Conservation (phyloP, 768 basidiomycete genomes). For the Arthromyces matolae region DNA sequence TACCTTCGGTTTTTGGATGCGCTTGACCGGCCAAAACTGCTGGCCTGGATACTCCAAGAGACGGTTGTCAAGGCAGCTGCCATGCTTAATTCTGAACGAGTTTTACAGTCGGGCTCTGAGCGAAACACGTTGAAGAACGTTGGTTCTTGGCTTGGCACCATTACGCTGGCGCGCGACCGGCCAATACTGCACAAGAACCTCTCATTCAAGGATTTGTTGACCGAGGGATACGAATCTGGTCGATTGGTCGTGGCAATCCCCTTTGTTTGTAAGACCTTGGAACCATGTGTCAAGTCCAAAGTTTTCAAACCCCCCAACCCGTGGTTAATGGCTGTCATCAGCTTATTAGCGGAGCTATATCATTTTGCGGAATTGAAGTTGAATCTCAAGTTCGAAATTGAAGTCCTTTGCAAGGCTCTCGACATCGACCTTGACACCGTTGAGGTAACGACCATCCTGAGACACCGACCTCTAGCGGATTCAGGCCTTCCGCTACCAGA, state of each 20-base stretch:
- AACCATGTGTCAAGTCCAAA: constrained; percentile 82
- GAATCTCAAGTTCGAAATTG: constrained; percentile 98
- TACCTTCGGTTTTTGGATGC: constrained; percentile 93
- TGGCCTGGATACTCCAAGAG: constrained; percentile 86
- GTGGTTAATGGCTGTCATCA: constrained; percentile 95
- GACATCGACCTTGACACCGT: constrained; percentile 83
- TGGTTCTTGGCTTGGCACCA: constrained; percentile 89
- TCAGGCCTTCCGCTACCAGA: constrained; percentile 69
- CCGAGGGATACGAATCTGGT: constrained; percentile 92
- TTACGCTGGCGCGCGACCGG: constrained; percentile 88
- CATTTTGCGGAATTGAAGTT: constrained; percentile 94
- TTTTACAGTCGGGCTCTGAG: constrained; percentile 81
- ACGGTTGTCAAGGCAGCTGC: constrained; percentile 83
- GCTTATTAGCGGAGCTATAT: constrained; percentile 92
- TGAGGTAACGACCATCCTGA: constrained; percentile 79
- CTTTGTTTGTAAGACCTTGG: constrained; percentile 95
- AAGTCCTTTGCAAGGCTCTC: constrained; percentile 90
- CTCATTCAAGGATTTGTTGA: constrained; percentile 94
- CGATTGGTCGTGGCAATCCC: constrained; percentile 93
- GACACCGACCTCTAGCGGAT: constrained; percentile 67
- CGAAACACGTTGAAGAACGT: constrained; percentile 89
- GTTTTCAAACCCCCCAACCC: constrained; percentile 97
- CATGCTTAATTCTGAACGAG: constrained; percentile 89
- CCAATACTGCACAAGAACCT: constrained; percentile 93
- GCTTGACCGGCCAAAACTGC: constrained; percentile 62